phyloP scores from a whole-genome alignment of 257 asterid species.

The Solanum arcanum region DNA sequence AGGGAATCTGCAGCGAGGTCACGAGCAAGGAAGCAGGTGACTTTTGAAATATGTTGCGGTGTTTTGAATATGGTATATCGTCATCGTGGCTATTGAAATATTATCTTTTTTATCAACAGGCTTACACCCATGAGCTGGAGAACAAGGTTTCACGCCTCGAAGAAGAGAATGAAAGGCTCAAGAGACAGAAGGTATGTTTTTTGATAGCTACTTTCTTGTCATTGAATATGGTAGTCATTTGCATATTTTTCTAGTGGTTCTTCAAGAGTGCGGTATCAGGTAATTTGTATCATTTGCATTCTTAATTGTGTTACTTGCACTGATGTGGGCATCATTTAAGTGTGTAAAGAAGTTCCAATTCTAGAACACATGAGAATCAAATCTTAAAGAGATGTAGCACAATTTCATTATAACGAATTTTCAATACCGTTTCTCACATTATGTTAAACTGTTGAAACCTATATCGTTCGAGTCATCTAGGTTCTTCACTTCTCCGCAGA shows the following conservation, averaged over 20 bases:
- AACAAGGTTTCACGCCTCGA: constrained; percentile 77
- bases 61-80: background rate
- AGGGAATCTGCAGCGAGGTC: constrained; percentile 96
- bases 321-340: background rate
- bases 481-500: background rate
- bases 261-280: background rate
- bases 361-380: background rate
- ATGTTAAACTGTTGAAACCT: background rate
- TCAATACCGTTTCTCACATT: background rate
- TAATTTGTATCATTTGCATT: background rate
- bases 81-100: background rate
- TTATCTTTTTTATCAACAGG: constrained; percentile 34
- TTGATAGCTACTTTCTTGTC: background rate
- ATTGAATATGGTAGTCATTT: background rate
- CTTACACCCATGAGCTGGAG: constrained; percentile 93
- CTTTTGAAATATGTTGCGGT: background rate
- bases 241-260: background rate
- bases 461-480: background rate
- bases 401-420: background rate
- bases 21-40: constrained; percentile 89
- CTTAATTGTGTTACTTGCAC: background rate
- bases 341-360: background rate
- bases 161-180: constrained; percentile 88
- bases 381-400: background rate
- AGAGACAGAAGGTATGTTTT: constrained; percentile 54